Evolutionary conservation across 2,329 filamentous ascomycete genomes (phyloP), one percentile per base, ranked within the genome.

Genomic region (Fusarium nanum): DNA sequence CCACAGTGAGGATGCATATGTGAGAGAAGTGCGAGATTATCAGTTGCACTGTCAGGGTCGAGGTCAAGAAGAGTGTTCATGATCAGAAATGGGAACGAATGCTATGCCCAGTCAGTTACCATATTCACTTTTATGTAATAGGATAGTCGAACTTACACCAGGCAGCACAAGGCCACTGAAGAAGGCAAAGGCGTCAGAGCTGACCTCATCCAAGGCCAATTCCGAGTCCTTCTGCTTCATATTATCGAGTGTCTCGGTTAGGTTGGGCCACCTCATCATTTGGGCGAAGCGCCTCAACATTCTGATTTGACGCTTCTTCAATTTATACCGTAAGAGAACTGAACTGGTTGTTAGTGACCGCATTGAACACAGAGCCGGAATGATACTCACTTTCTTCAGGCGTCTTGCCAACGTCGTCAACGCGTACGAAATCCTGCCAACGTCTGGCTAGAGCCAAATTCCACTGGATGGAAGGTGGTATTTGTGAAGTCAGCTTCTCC

Each of bases 41-140:
- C 87, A 7, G 87, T 88, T 5, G 88, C 89, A 6, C 85, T 85
- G 75, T 92, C 91, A 3, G 89, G 88, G 73, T 93, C 91, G 72
- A 92, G 88, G 76, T 93, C 92, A 68, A 93, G 89, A 45, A 94
- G 83, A 6, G 91, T 87, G 76, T 93, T 93, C 90, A 94, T 93
- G 47, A 93, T 88, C 40, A 93, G 85, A 80, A 92, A 94, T 5
- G 91, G 90, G 47, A 92, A 88, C 0, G 87, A 89, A 6, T 85
- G 81, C 85, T 87, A 63, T 41, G 5, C 5, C 10, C n/a, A 22
- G 60, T 74, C 53, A 75, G 69, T 11, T 9, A 27, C 34, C 5
- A 14, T 8, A 14, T 53, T 27, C 34, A n/a, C 6, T 14, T 47
- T 47, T 28, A 22, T 13, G 11, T 27, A 41, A 52, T n/a, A 41